These are phyloP conservation scores for Amanita fuliginea DNA, from an alignment of 768 basidiomycete species.

Conservation along the genomic window DNA sequence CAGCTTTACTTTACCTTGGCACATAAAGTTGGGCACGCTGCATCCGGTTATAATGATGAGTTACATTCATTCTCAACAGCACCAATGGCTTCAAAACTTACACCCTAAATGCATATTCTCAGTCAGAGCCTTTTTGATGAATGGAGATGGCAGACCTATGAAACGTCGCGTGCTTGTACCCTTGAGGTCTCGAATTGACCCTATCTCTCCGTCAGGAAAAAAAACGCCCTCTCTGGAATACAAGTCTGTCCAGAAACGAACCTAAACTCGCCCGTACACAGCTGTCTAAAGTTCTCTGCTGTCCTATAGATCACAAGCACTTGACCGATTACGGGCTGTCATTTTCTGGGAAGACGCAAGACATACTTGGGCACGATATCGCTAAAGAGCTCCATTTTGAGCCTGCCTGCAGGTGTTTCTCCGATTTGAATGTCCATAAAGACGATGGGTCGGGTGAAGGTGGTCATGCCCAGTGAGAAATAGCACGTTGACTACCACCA, in stretches of 20 bases:
- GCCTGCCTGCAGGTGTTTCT: slow-evolving; percentile 87
- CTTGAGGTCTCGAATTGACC: slow-evolving; percentile 77
- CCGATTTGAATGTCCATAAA: slow-evolving; percentile 98
- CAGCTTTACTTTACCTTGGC: slow-evolving; percentile 58
- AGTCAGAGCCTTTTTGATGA: background rate
- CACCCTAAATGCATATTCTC: background rate
- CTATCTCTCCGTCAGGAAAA: slow-evolving; percentile 21
- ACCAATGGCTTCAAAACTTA: background rate
- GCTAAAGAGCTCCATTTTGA: slow-evolving; percentile 97
- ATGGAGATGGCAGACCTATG: slow-evolving; percentile 55
- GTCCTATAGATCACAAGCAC: slow-evolving; percentile 41
- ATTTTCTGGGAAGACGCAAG: background rate
- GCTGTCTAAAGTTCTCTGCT: slow-evolving; percentile 94
- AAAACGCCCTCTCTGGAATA: background rate
- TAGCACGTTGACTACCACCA: too few species aligned
- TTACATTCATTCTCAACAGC: too few species aligned
- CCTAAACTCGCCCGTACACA: slow-evolving; percentile 97
- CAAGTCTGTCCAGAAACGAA: slow-evolving; percentile 17
- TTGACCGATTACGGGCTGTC: slow-evolving; percentile 1
- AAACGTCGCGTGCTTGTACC: slow-evolving; percentile 86
- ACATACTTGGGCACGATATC: slow-evolving; percentile 91
- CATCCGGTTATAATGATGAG: background rate
- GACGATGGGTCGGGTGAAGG: slow-evolving; percentile 68
- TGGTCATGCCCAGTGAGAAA: too few species aligned
- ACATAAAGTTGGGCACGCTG: slow-evolving; percentile 92